Evolutionary conservation across 305 asterid species (phyloP).

Genomic region (Fraxinus angustifolia): DNA sequence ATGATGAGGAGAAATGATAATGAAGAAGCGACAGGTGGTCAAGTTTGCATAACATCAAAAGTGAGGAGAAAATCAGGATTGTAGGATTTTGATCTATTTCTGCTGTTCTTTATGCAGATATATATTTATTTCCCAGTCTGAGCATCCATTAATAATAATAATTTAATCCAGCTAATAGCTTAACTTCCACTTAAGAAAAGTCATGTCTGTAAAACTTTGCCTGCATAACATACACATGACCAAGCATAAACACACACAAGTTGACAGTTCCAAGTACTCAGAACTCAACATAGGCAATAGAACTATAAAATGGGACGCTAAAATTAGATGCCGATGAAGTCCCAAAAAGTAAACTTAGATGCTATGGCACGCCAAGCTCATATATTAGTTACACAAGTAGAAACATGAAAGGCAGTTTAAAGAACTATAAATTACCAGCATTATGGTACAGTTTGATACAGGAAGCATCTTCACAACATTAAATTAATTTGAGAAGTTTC

Average conservation of each 20-base stretch:
- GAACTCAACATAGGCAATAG: not conserved
- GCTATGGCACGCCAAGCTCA: not conserved
- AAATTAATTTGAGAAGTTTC: constrained; percentile 24
- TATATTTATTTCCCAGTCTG: not conserved
- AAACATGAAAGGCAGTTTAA: constrained; percentile 13
- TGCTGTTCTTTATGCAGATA: not conserved
- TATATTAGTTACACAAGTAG: not conserved
- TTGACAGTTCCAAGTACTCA: not conserved
- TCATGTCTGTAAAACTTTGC: not conserved
- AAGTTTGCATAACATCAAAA: not conserved
- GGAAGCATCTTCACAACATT: constrained; percentile 10
- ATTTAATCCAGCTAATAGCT: not conserved
- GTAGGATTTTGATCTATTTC: not conserved
- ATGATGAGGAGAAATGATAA: not conserved
- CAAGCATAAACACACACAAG: not conserved
- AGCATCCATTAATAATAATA: not conserved
- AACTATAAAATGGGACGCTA: not conserved
- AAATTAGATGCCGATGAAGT: not conserved
- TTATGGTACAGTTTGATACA: constrained; percentile 7
- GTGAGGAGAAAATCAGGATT: constrained; percentile 7
- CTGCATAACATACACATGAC: not conserved
- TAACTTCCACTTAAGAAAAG: not conserved
- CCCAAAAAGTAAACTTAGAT: not conserved
- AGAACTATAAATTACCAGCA: constrained; percentile 31
- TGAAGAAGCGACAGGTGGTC: not conserved